A percentile compares a stretch with the other conserved stretches of the same genome.
Conservation (phyloP, 306 rosid genomes). For the Trifolium dubium region DNA sequence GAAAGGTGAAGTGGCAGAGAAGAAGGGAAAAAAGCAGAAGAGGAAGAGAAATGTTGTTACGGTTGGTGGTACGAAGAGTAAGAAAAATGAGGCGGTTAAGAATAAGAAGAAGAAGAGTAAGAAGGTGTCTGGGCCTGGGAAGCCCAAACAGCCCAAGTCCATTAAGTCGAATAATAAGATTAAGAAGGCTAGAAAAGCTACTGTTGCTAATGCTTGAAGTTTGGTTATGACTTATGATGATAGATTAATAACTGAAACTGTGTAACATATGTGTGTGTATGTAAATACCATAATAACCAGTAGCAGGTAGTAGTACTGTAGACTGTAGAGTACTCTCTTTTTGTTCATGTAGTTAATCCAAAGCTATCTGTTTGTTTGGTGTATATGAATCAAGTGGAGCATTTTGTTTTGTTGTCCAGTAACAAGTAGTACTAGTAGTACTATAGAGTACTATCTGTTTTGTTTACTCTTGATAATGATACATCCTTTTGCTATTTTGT, state of each 20-base stretch:
- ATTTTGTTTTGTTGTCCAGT: neutral
- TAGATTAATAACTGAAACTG: neutral
- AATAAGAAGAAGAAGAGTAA: constrained; percentile 48
- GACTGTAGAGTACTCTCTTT: neutral
- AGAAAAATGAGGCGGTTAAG: constrained; percentile 41
- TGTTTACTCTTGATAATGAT: too few species aligned
- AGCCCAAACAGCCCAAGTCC: constrained; percentile 81
- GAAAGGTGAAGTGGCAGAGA: constrained; percentile 38
- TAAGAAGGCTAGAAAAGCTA: constrained; percentile 62
- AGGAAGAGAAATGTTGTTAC: constrained; percentile 20
- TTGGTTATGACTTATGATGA: neutral
- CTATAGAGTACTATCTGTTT: too few species aligned
- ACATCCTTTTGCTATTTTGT: neutral
- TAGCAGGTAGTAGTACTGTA: neutral
- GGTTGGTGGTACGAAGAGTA: constrained; percentile 37
- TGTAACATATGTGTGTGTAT: constrained; percentile 3
- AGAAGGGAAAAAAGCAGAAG: constrained; percentile 35
- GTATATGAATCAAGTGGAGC: neutral
- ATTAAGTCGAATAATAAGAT: constrained; percentile 62
- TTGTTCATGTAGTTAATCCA: too few species aligned
- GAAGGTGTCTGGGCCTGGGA: constrained; percentile 54
- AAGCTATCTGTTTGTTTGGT: neutral
- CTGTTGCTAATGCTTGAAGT: constrained; percentile 35
- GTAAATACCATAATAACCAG: constrained; percentile 12
- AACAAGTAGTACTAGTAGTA: too few species aligned